Conservation (phyloP, 148 eudicot genomes). For the Cornus florida region DNA sequence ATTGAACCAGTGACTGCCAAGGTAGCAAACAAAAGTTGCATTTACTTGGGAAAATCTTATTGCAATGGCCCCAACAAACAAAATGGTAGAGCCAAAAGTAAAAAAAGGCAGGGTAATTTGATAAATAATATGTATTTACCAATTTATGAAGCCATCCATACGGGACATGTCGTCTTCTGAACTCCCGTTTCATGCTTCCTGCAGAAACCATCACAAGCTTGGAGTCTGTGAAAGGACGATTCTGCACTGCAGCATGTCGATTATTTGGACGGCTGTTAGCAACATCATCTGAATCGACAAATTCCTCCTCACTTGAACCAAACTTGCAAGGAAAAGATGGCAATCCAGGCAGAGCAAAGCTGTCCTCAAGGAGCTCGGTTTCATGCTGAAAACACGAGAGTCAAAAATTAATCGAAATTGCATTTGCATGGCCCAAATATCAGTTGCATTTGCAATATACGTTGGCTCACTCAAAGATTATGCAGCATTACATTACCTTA, state of each 20-base stretch:
- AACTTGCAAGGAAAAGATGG: slow-evolving; percentile 69
- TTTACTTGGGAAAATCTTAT: background rate
- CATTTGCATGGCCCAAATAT: background rate
- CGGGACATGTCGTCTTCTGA: slow-evolving; percentile 55
- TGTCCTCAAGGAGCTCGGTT: slow-evolving; percentile 81
- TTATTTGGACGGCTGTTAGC: slow-evolving; percentile 41
- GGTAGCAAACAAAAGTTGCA: background rate
- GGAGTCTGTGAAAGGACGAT: slow-evolving; percentile 42
- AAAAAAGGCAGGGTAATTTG: background rate
- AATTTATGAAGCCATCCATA: slow-evolving; percentile 72
- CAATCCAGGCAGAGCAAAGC: slow-evolving; percentile 69
- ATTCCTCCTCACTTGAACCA: slow-evolving; percentile 86
- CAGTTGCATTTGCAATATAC: background rate
- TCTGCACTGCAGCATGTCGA: slow-evolving; percentile 43
- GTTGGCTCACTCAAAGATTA: slow-evolving; percentile 6
- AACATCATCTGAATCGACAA: slow-evolving; percentile 83
- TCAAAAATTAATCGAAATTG: background rate
- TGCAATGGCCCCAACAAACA: slow-evolving; percentile 1
- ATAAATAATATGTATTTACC: slow-evolving; percentile 35
- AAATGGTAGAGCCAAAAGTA: background rate
- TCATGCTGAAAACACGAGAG: slow-evolving; percentile 61
- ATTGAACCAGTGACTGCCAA: background rate
- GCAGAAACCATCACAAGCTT: slow-evolving; percentile 51
- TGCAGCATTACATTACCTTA: slow-evolving; percentile 52
- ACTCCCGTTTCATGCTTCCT: slow-evolving; percentile 53